Evolutionary conservation across 164 flowering plant species (phyloP), one percentile per base, ranked within the genome.

Genomic region (Amborella trichopoda): DNA sequence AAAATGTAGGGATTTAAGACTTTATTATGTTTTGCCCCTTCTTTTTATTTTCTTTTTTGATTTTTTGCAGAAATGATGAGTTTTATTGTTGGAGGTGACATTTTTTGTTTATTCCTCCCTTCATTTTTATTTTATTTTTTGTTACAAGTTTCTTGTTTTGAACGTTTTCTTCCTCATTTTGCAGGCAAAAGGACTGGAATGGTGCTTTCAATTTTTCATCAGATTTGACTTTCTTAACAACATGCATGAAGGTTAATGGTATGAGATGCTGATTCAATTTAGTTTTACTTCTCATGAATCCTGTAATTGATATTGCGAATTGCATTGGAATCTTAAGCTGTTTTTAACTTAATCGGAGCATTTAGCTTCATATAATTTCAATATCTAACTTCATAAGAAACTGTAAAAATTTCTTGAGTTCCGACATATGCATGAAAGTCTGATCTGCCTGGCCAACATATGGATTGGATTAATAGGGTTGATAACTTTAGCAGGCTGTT

Each of bases 151-250:
- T 9, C n/a, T 26, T 20, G 40, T 37, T 16, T 14, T 2, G 11
- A 26, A 13, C 1, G 18, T 43, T 23, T 26, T 2, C 14, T 17
- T 53, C 11, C 16, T 38, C 20, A 19, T 59, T 22, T 60, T 63
- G 40, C 69, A 91, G 98, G 45, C 59, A 81, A 28, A 66, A 59
- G 5, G 98, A 91, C 50, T 91, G 88, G 91, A 53, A 83, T 50
- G 69, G 49, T 1, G 85, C 98, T 12, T 91, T 91, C 61, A 76
- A 87, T 69, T 91, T 91, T 65, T 55, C 90, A 3, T 53, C 68
- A 23, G 60, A 76, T 50, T 25, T 66, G 26, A 44, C 48, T 2
- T 81, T 80, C 44, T 34, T 91, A 44, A 14, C 70, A 16, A 9
- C 41, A 19, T 87, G 98, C 48, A 33, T 77, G 52, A 68, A 53